These are phyloP conservation scores for Pythium angustatum DNA, from an alignment of 352 stramenopile species.

Conservation along the genomic window DNA sequence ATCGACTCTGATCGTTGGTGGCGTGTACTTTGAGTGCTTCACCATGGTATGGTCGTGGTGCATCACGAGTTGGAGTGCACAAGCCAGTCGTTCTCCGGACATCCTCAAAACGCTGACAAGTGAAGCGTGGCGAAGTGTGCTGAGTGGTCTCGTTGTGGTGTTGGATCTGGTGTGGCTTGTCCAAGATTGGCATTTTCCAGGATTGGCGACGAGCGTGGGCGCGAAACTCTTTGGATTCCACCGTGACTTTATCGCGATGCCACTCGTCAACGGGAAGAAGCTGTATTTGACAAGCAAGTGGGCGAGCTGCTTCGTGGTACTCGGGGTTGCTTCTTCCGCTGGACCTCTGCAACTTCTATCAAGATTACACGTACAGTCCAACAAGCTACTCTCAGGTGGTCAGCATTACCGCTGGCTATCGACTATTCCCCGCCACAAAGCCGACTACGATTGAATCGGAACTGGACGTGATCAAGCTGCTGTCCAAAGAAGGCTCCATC, in stretches of 20 bases:
- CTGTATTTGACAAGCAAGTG: slow-evolving; percentile 50
- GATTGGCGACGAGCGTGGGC: slow-evolving; percentile 38
- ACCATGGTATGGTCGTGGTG: background rate
- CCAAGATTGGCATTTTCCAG: slow-evolving; percentile 56
- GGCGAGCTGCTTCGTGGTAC: slow-evolving; percentile 47
- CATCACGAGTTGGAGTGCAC: slow-evolving; percentile 14
- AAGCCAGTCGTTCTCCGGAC: slow-evolving; percentile 7
- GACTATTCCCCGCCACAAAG: slow-evolving; percentile 15
- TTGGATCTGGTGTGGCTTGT: slow-evolving; percentile 56
- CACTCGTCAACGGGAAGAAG: slow-evolving; percentile 18
- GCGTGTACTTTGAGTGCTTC: slow-evolving; percentile 32
- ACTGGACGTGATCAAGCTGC: slow-evolving; percentile 7
- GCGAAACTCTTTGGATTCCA: slow-evolving; percentile 45
- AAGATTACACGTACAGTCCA: slow-evolving; percentile 45
- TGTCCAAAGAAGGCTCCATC: slow-evolving; percentile 43
- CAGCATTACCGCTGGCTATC: slow-evolving; percentile 20
- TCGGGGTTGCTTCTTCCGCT: slow-evolving; percentile 50
- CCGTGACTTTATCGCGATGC: slow-evolving; percentile 33
- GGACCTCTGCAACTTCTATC: slow-evolving; percentile 49
- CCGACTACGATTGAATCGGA: background rate
- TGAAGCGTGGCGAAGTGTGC: slow-evolving; percentile 20
- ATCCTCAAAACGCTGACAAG: slow-evolving; percentile 18
- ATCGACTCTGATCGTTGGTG: slow-evolving; percentile 27
- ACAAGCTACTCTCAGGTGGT: slow-evolving; percentile 35
- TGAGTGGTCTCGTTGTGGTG: slow-evolving; percentile 32